Evolutionary conservation across 2,329 filamentous ascomycete species (phyloP).

Genomic region (Microcyclosporella mali): DNA sequence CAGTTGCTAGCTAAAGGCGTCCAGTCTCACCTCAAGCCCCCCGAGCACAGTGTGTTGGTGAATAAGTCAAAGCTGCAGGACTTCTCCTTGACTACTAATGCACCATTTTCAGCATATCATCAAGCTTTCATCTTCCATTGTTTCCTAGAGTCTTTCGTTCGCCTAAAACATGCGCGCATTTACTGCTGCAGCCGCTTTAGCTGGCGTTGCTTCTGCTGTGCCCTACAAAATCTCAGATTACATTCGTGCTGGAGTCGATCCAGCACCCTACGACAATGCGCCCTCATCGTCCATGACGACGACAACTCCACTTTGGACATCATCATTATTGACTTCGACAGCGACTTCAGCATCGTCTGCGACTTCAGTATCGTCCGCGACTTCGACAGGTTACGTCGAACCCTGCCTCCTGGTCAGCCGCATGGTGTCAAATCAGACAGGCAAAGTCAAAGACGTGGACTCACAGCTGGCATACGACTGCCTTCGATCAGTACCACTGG

Average conservation of each 20-base stretch:
- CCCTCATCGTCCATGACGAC: neutral
- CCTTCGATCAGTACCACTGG: conserved; percentile 7
- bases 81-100: too few relatives aligned
- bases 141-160: conserved; percentile 5
- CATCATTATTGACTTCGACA: neutral
- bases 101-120: too few relatives aligned
- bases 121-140: neutral
- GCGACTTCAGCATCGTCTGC: neutral
- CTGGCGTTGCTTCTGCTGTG: conserved; percentile 4
- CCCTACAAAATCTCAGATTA: conserved; percentile 6
- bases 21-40: too few relatives aligned
- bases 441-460: neutral
- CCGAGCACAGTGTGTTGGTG: too few relatives aligned
- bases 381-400: too few relatives aligned
- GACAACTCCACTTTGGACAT: neutral
- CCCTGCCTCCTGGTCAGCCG: neutral
- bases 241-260: conserved; percentile 4
- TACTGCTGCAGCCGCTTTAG: neutral
- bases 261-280: neutral
- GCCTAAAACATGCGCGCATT: conserved; percentile 3
- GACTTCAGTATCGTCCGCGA: too few relatives aligned
- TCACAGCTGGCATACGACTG: conserved; percentile 3
- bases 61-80: too few relatives aligned
- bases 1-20: too few relatives aligned
- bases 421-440: neutral